Percentiles rank a stretch among this genome's conserved stretches.
Conservation (phyloP, 805 yeast species). For the Saccharomycopsis synnaedendra region DNA sequence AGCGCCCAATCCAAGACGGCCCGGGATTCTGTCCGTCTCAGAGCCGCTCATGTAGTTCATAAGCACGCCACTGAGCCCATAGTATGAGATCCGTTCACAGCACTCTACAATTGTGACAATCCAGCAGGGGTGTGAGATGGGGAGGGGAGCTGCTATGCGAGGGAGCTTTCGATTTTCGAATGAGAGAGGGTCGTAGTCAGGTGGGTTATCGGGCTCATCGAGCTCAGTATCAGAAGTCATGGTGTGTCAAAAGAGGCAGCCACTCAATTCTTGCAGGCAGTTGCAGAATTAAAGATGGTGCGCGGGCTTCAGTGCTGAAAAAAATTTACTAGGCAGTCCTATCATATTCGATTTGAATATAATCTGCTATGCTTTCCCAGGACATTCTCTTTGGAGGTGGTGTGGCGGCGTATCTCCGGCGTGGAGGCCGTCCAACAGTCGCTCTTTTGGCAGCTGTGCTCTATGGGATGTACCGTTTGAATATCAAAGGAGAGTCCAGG, state of each 20-base stretch:
- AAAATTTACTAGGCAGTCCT: too few species aligned
- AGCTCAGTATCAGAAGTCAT: too few species aligned
- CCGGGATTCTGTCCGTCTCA: conserved; percentile 27
- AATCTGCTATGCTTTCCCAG: not conserved
- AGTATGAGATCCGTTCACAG: conserved; percentile 73
- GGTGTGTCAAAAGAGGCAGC: too few species aligned
- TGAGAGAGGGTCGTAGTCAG: too few species aligned
- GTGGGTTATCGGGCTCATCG: too few species aligned
- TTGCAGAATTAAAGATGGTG: too few species aligned
- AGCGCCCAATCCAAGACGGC: conserved; percentile 50
- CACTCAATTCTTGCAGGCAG: too few species aligned
- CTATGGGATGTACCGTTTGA: conserved; percentile 20
- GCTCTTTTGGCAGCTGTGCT: conserved; percentile 21
- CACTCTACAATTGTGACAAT: conserved; percentile 62
- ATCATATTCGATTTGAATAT: too few species aligned
- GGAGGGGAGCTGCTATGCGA: conserved; percentile 1
- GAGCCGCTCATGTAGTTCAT: conserved; percentile 66
- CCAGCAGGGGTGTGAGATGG: conserved; percentile 24
- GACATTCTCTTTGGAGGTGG: conserved; percentile 9
- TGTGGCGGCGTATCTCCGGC: not conserved
- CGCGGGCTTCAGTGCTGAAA: too few species aligned
- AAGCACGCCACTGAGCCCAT: conserved; percentile 67
- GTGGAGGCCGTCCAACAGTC: conserved; percentile 28
- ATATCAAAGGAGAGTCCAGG: conserved; percentile 16
- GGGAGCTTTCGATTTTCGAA: not conserved